Evolutionary conservation across 305 asterid genomes (phyloP).

Genomic region (Fraxinus greggii): DNA sequence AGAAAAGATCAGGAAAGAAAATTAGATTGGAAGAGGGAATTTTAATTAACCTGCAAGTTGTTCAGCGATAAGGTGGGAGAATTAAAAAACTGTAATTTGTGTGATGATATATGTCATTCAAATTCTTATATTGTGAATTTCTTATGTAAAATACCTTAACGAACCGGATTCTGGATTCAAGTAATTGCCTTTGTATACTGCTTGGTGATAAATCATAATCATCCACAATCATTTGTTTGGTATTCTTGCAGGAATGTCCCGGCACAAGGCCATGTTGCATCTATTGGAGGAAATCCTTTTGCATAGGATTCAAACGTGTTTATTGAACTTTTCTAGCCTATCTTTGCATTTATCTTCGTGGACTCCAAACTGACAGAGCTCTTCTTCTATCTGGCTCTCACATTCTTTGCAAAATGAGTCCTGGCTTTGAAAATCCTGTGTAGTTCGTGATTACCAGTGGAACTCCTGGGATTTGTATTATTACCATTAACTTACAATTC

Average conservation of each 20-base stretch:
- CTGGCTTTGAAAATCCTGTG: background rate
- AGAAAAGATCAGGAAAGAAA: background rate
- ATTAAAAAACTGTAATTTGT: background rate
- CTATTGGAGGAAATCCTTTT: constrained; percentile 87
- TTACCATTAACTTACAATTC: background rate
- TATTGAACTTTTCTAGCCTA: background rate
- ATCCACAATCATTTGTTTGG: constrained; percentile 9
- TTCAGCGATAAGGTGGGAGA: background rate
- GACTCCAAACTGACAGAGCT: background rate
- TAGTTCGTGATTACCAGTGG: background rate
- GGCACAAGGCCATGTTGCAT: constrained; percentile 63
- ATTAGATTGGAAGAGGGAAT: background rate
- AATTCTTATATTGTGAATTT: background rate
- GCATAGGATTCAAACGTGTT: constrained; percentile 33
- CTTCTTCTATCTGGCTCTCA: background rate
- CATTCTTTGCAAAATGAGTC: background rate
- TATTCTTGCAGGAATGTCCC: constrained; percentile 57
- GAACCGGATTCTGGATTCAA: background rate
- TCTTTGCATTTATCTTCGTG: background rate
- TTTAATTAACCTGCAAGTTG: background rate
- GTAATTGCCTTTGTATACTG: background rate
- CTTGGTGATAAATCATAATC: background rate
- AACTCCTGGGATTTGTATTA: background rate
- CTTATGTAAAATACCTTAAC: background rate
- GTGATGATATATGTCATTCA: background rate